Evolutionary conservation across 1,139 yeast genomes (phyloP).

Genomic region (Candida smagusa): DNA sequence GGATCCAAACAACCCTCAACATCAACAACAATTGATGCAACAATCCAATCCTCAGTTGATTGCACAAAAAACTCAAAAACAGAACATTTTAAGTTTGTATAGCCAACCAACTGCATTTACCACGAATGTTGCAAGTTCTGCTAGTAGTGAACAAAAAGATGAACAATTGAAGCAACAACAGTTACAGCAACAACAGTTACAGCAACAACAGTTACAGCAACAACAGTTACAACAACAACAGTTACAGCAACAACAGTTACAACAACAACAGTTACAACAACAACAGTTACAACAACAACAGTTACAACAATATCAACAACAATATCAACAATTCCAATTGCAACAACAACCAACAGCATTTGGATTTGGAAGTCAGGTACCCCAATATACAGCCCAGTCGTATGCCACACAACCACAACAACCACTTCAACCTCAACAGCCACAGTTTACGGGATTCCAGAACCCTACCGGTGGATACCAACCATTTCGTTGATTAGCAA

Average conservation of each 20-base stretch:
- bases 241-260: conserved; percentile 14
- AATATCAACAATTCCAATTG: conserved; percentile 12
- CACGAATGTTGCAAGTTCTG: conserved; percentile 25
- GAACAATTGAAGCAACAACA: conserved; percentile 14
- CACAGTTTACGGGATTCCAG: conserved; percentile 16
- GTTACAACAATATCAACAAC: conserved; percentile 15
- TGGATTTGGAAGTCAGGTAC: conserved; percentile 10
- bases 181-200: conserved; percentile 13
- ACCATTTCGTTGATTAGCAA: not conserved
- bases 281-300: conserved; percentile 22
- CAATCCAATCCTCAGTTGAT: conserved; percentile 41
- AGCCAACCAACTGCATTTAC: conserved; percentile 31
- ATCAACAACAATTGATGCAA: conserved; percentile 47
- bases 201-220: conserved; percentile 8
- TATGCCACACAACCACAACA: conserved; percentile 3
- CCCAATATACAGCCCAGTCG: conserved; percentile 8
- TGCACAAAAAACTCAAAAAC: conserved; percentile 45
- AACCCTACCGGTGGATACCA: conserved; percentile 1
- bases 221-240: conserved; percentile 17
- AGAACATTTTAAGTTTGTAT: conserved; percentile 40
- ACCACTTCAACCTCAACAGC: conserved; percentile 8
- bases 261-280: conserved; percentile 15
- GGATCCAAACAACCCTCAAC: conserved; percentile 53
- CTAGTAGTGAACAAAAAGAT: conserved; percentile 8
- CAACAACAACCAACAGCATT: conserved; percentile 11